phyloP scores from a whole-genome alignment of 1,139 yeast genomes.

The Yamadazyma dushanensis region DNA sequence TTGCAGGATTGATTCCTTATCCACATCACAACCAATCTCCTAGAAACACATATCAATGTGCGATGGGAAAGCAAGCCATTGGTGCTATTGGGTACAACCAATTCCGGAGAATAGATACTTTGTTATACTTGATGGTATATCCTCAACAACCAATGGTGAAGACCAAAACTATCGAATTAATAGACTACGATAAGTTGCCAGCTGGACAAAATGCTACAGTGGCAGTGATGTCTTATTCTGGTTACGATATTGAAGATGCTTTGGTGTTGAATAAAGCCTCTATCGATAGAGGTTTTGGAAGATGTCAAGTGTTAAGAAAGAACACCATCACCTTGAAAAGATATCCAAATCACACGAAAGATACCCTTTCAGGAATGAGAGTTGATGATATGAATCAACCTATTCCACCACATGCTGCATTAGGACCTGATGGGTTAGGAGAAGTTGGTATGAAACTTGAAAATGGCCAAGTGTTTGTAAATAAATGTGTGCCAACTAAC shows the following conservation, averaged over 20 bases:
- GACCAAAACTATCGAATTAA: conserved; percentile 92
- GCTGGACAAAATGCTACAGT: conserved; percentile 99
- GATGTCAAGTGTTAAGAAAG: conserved; percentile 96
- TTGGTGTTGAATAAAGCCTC: conserved; percentile 90
- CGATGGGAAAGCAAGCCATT: conserved; percentile 99
- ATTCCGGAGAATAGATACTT: conserved; percentile 91
- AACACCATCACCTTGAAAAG: conserved; percentile 86
- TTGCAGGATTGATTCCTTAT: conserved; percentile 98
- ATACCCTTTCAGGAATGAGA: conserved; percentile 87
- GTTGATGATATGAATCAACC: conserved; percentile 79
- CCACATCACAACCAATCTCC: conserved; percentile 99
- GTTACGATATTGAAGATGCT: conserved; percentile 99
- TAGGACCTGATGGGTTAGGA: conserved; percentile 95
- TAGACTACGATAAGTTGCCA: conserved; percentile 92
- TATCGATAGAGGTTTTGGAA: conserved; percentile 94
- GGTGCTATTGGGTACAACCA: conserved; percentile 99
- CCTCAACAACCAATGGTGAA: conserved; percentile 99
- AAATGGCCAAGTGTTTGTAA: conserved; percentile 91
- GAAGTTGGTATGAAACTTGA: conserved; percentile 92
- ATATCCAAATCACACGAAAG: conserved; percentile 92
- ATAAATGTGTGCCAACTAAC: conserved; percentile 88
- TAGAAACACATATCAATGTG: conserved; percentile 98
- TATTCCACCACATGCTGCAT: conserved; percentile 78
- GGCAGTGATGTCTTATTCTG: conserved; percentile 98
- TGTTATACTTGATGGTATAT: conserved; percentile 91